Evolutionary conservation across 1,284 basidiomycete genomes (phyloP).

Genomic region (Irpex sp.): DNA sequence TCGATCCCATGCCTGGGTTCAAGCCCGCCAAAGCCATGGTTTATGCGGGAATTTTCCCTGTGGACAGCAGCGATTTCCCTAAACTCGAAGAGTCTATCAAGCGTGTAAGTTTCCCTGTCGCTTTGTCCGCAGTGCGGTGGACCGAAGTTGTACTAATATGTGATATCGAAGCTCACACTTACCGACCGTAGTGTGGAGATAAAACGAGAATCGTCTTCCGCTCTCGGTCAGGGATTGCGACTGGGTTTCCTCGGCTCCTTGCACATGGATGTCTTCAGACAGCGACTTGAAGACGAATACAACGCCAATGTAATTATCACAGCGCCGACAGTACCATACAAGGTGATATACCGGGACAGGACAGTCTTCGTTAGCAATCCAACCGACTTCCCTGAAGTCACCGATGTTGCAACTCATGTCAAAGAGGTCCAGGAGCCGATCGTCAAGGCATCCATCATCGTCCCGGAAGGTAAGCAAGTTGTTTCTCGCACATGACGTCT

Average conservation of each 20-base stretch:
- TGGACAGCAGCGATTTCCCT: constrained; percentile 88
- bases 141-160: not conserved
- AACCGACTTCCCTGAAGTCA: constrained; percentile 86
- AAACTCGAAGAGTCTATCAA: constrained; percentile 97
- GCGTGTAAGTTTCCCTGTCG: constrained; percentile 49
- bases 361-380: constrained; percentile 81
- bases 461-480: constrained; percentile 72
- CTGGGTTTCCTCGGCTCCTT: constrained; percentile 95
- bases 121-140: not conserved
- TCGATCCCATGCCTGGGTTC: constrained; percentile 90
- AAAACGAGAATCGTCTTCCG: constrained; percentile 90
- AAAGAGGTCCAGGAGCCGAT: constrained; percentile 84
- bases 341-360: constrained; percentile 72
- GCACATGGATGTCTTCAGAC: constrained; percentile 97
- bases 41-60: constrained; percentile 93
- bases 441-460: constrained; percentile 87
- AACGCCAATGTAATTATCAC: constrained; percentile 88
- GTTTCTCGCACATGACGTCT: not conserved
- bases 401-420: constrained; percentile 54
- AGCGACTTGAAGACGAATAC: constrained; percentile 96
- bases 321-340: constrained; percentile 91
- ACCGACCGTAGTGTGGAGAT: constrained; percentile 91
- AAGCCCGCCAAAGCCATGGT: constrained; percentile 96
- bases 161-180: constrained; percentile 61
- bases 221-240: constrained; percentile 93